Evolutionary conservation across 257 asterid species (phyloP), one percentile per base, ranked within the genome.

Genomic region (Solanum chaucha): DNA sequence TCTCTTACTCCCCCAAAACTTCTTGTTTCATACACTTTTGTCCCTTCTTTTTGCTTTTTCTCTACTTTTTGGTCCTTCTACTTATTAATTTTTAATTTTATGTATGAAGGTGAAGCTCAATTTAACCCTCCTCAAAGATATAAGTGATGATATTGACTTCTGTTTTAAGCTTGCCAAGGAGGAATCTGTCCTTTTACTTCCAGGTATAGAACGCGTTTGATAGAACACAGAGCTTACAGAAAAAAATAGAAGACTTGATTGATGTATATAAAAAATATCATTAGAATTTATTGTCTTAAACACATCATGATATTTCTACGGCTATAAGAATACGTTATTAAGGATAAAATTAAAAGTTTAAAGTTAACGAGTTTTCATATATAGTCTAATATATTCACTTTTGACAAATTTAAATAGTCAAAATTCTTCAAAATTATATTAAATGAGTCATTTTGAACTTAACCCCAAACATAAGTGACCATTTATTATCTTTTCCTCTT

Each of bases 101-200:
- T 80, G 5, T 26, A 84, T 87, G 40, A 26, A 94, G 98, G 98
- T 91, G 91, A 94, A 95, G 92, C 85, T 95, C 87, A 88, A 96
- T 71, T 44, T 90, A 41, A 88, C 93, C 48, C 35, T 89, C 85
- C 89, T 96, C 87, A 89, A 90, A 84, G 98, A 95, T 75, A 92
- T 96, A 24, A 90, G 89, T 7, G 96, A 93, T 38, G 99, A 96
- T 85, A 87, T 96, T 19, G 99, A 96, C 87, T 96, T 96, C 17
- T 80, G 67, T 34, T 80, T 96, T 89, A 96, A 96, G 93, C 90
- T 96, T 87, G 98, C 98, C 84, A 95, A 90, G 91, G 99, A 96
- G 92, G 98, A 96, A 82, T 90, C 95, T 32, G 93, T 96, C 59
- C 92, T 96, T 84, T 85, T 94, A 88, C 98, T 96, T 90, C 98